A percentile compares a stretch with the other conserved stretches of the same genome.
Conservation (phyloP, 495 filamentous ascomycete genomes). For the Hypoxylon intermedium region DNA sequence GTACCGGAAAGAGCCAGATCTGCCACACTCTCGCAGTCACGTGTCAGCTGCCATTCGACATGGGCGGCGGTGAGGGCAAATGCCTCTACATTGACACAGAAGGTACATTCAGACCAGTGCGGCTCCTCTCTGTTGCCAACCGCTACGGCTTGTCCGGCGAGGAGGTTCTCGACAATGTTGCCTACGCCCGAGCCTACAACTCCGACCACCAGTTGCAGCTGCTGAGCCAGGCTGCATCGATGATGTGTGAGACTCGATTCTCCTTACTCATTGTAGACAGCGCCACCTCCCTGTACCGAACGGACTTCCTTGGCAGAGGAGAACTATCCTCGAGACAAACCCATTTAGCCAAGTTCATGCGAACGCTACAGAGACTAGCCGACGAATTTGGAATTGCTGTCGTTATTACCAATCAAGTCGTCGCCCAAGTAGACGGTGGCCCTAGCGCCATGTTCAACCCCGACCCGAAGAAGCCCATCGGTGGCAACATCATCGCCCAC, state of each 20-base stretch:
- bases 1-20: conserved; percentile 97
- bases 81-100: conserved; percentile 99
- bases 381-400: conserved; percentile 99
- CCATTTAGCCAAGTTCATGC: conserved; percentile 97
- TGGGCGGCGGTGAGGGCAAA: conserved; percentile 98
- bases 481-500: conserved; percentile 98
- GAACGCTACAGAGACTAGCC: conserved; percentile 88
- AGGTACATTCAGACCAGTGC: conserved; percentile 93
- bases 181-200: conserved; percentile 97
- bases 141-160: conserved; percentile 93
- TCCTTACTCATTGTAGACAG: conserved; percentile 94
- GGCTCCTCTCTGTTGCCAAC: conserved; percentile 87
- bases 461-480: conserved; percentile 98
- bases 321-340: conserved; percentile 89
- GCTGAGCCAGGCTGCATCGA: conserved; percentile 90
- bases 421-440: conserved; percentile 96
- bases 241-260: conserved; percentile 99
- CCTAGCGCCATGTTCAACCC: conserved; percentile 98
- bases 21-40: conserved; percentile 99
- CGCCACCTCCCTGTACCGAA: conserved; percentile 92
- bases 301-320: conserved; percentile 92
- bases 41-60: conserved; percentile 95
- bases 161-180: conserved; percentile 97
- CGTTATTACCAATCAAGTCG: conserved; percentile 98
- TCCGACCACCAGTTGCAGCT: conserved; percentile 96